phyloP scores from a whole-genome alignment of 148 eudicot species.

The Talinum fruticosum region DNA sequence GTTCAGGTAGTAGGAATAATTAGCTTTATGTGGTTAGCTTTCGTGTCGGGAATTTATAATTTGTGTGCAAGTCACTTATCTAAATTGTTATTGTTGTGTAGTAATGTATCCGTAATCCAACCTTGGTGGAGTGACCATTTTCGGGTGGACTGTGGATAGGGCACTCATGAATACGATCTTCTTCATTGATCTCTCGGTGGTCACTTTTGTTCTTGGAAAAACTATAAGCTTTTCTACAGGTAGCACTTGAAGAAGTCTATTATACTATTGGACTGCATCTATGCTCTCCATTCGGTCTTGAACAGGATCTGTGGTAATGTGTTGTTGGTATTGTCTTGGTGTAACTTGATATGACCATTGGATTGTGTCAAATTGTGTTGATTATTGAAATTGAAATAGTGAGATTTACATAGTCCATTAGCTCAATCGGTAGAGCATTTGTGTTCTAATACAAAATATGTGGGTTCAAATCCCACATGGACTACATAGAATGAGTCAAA shows the following conservation, averaged over 20 bases:
- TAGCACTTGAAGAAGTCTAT: conserved; percentile 13
- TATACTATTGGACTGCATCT: too few species aligned
- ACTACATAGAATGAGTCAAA: too few species aligned
- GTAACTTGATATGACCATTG: too few species aligned
- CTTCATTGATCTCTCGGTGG: conserved; percentile 61
- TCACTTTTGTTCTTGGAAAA: conserved; percentile 73
- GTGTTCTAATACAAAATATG: too few species aligned
- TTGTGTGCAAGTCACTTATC: not conserved
- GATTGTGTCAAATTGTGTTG: too few species aligned
- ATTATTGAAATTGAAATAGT: too few species aligned
- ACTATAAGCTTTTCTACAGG: conserved; percentile 54
- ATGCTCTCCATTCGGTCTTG: not conserved
- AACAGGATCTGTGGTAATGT: not conserved
- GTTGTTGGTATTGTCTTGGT: too few species aligned
- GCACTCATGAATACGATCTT: conserved; percentile 62
- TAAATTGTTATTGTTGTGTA: conserved; percentile 29
- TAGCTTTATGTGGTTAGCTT: conserved; percentile 47
- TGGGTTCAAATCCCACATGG: too few species aligned
- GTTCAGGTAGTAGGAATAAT: conserved; percentile 71
- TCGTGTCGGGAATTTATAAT: not conserved
- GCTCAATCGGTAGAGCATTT: too few species aligned
- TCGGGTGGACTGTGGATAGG: conserved; percentile 69
- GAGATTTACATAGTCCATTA: too few species aligned
- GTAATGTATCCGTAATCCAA: conserved; percentile 70
- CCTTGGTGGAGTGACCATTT: conserved; percentile 71